phyloP scores from a whole-genome alignment of 2,329 filamentous ascomycete genomes.

The Colletotrichum nymphaeae region DNA sequence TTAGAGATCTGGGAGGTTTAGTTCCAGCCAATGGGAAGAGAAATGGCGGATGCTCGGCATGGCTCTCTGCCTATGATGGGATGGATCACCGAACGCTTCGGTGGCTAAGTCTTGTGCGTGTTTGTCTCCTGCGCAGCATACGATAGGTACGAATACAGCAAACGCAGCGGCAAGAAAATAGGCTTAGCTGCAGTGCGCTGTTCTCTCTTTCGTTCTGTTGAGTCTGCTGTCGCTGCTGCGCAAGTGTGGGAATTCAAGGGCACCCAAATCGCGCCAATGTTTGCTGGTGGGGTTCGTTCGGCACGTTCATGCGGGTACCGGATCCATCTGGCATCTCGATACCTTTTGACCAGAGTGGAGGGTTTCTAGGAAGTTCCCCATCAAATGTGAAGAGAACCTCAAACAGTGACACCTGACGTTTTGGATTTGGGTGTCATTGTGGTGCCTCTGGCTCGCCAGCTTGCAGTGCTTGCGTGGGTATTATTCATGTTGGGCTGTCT shows the following conservation, averaged over 20 bases:
- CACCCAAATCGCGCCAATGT: neutral
- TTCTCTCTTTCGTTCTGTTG: neutral
- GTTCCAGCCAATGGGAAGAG: neutral
- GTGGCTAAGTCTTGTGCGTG: neutral
- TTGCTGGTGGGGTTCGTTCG: neutral
- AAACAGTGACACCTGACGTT: slow-evolving; percentile 20
- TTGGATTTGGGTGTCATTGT: neutral
- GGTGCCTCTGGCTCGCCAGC: neutral
- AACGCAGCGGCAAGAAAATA: too few species aligned
- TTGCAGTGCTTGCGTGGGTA: neutral
- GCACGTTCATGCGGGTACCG: neutral
- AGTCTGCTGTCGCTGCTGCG: neutral
- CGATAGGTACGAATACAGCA: too few species aligned
- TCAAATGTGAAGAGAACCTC: neutral
- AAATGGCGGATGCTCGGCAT: neutral
- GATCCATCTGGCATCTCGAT: neutral
- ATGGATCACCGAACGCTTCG: neutral
- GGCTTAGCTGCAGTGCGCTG: neutral
- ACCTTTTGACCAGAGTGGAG: neutral
- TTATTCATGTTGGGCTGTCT: neutral
- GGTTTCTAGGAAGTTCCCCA: neutral
- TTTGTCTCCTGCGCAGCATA: too few species aligned
- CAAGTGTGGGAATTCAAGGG: neutral
- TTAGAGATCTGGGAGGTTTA: neutral
- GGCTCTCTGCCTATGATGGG: neutral